Base-by-base conservation (phyloP, 1,139 yeast genomes). In the Hansenula sp. region DNA sequence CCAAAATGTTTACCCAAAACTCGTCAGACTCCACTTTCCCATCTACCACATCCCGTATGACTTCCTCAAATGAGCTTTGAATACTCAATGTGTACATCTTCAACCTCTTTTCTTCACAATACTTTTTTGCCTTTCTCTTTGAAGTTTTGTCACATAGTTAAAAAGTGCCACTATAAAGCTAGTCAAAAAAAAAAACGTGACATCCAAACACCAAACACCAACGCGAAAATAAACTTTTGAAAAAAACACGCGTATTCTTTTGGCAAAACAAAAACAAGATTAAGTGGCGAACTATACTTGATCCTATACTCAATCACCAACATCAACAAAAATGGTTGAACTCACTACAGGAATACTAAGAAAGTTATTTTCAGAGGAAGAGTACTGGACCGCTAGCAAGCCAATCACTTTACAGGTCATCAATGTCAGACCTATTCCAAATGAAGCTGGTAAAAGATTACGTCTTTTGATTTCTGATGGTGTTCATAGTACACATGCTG, bases 381-480 rank as follows among this genome's bases (percentile, higher is more conserved):
- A 34, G 17, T 34, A 40, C 20, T 53, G 54, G 52, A 32, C 32
- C 8, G 43, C 45, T 3, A 42, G 32, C 10, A 38, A 46, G 2
- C 75, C 76, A 2, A 53, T 73, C 43, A 64, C 65, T 8, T 70
- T 73, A 10, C 79, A 75, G 53, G 71, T 75, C 24, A 64, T 71
- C 27, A 75, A 75, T 51, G 64, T 71, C 43, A 75, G 69, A 50
- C 70, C 67, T 12, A 65, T 69, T 40, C 62, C 64, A 31, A 64
- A 64, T 46, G 75, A 69, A 17, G 58, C 61, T 17, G 76, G 77
- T 31, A 69, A 71, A 43, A 67, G 79, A 55, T 66, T 73, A 43
- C 68, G 86, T 49, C 65, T 79, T 35, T 65, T 82, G 64, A 60
- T 83, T 40, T 77, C 77, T 40, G 94, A 83, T 61, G 90, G 92